Percentiles rank a stretch among this genome's conserved stretches.
Conservation (phyloP, 108 stramenopile genomes). For the Bacterosira constricta region DNA sequence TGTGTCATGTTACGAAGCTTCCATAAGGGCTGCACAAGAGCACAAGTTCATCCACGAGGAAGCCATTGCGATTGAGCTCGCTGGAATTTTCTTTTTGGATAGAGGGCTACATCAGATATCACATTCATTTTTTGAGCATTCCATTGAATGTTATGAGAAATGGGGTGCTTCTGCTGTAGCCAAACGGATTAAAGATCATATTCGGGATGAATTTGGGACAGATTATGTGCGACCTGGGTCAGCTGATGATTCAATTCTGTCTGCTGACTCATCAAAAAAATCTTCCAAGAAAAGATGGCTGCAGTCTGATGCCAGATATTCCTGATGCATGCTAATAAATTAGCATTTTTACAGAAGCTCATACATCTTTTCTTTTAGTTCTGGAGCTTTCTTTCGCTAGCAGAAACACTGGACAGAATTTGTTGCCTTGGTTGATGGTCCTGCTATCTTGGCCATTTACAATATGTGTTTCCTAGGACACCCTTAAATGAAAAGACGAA, state of each 20-base stretch:
- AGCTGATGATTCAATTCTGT: not conserved
- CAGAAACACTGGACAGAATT: too few relatives aligned
- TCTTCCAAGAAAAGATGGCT: too few relatives aligned
- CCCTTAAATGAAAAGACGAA: too few relatives aligned
- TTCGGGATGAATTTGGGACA: not conserved
- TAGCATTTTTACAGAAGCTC: too few relatives aligned
- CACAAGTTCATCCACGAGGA: slow-evolving; percentile 23
- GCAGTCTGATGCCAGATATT: too few relatives aligned
- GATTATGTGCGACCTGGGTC: not conserved
- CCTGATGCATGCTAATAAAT: too few relatives aligned
- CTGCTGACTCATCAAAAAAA: too few relatives aligned
- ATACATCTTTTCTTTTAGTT: too few relatives aligned
- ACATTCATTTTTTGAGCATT: slow-evolving; percentile 5
- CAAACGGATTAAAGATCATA: slow-evolving; percentile 1
- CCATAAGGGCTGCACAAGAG: slow-evolving; percentile 18
- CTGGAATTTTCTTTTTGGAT: slow-evolving; percentile 9
- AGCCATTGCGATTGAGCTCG: slow-evolving; percentile 6
- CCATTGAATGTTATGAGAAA: slow-evolving; percentile 7
- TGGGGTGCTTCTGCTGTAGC: slow-evolving; percentile 29
- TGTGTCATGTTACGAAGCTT: slow-evolving; percentile 4
- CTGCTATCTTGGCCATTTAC: too few relatives aligned
- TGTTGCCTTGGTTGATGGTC: too few relatives aligned
- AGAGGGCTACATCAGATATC: not conserved
- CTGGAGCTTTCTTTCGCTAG: too few relatives aligned
- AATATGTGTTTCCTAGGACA: too few relatives aligned